These are phyloP conservation scores for Pseudogymnoascus destructans DNA, from an alignment of 2,329 filamentous ascomycete genomes.

Conservation along the genomic window DNA sequence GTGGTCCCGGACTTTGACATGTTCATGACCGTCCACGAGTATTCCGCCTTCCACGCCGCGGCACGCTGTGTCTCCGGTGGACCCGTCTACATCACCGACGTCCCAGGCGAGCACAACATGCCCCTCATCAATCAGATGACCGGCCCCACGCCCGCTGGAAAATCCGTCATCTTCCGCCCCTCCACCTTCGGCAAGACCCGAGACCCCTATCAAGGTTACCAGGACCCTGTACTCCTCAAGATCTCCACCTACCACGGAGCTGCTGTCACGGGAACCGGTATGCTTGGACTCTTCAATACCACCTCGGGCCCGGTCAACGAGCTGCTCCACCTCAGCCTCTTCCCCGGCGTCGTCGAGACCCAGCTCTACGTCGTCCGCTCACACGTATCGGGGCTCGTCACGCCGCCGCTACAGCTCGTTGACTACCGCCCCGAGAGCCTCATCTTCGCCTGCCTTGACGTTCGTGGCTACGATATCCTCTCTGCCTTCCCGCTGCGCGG, in stretches of 20 bases:
- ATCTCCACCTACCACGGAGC: slow-evolving; percentile 64
- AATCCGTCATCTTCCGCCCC: slow-evolving; percentile 70
- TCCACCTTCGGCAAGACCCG: slow-evolving; percentile 59
- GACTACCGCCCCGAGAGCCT: slow-evolving; percentile 32
- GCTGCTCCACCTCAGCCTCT: slow-evolving; percentile 55
- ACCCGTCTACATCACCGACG: slow-evolving; percentile 88
- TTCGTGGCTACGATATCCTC: slow-evolving; percentile 67
- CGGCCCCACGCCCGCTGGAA: slow-evolving; percentile 54
- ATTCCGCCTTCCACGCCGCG: slow-evolving; percentile 76
- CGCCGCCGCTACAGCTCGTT: slow-evolving; percentile 34
- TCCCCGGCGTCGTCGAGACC: slow-evolving; percentile 52
- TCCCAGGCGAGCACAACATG: slow-evolving; percentile 68
- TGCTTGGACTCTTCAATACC: slow-evolving; percentile 79
- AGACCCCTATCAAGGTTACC: slow-evolving; percentile 62
- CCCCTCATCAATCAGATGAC: slow-evolving; percentile 69
- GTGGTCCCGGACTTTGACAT: slow-evolving; percentile 72
- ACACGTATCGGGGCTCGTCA: slow-evolving; percentile 54
- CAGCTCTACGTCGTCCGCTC: slow-evolving; percentile 59
- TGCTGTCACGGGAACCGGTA: slow-evolving; percentile 54
- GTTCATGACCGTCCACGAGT: slow-evolving; percentile 53
- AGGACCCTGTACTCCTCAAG: slow-evolving; percentile 61
- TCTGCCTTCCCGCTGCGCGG: slow-evolving; percentile 54
- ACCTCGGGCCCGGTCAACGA: slow-evolving; percentile 49
- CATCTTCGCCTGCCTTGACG: slow-evolving; percentile 48
- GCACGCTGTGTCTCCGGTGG: slow-evolving; percentile 82